Percentiles rank a stretch among this genome's conserved stretches.
Evolutionary conservation across 2,329 filamentous ascomycete genomes (phyloP).

Genomic region (Ambrosiella cleistominuta): DNA sequence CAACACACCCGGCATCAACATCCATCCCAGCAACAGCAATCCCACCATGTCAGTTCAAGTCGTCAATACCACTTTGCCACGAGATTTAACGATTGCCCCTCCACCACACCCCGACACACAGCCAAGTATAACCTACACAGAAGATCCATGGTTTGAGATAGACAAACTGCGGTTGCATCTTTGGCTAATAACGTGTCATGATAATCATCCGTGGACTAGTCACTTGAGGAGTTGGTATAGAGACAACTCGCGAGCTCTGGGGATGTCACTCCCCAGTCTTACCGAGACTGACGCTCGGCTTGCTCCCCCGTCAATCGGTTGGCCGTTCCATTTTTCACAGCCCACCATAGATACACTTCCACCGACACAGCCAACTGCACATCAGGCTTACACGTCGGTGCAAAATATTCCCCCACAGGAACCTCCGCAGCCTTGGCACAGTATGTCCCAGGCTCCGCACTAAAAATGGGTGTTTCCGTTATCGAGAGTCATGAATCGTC

Average conservation of each 20-base stretch:
- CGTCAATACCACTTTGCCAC: background rate
- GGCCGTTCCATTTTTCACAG: constrained; percentile 1
- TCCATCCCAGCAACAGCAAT: too few species aligned
- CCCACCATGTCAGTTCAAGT: background rate
- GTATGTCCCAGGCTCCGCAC: background rate
- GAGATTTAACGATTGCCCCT: background rate
- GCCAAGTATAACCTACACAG: background rate
- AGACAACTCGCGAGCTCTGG: background rate
- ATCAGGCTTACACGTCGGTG: background rate
- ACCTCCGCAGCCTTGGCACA: too few species aligned
- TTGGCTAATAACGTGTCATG: constrained; percentile 5
- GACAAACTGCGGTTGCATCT: constrained; percentile 9
- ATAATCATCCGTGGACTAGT: background rate
- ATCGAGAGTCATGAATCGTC: too few species aligned
- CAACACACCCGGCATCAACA: too few species aligned
- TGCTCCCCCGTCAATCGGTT: background rate
- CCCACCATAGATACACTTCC: background rate
- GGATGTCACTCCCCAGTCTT: background rate
- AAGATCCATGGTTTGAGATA: constrained; percentile 2
- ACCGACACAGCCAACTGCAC: background rate
- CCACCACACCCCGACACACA: background rate
- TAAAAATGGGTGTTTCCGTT: background rate
- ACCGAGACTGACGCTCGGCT: background rate
- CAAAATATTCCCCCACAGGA: background rate
- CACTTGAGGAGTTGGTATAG: background rate